Percentiles rank a stretch among this genome's conserved stretches.
phyloP scores from a whole-genome alignment of 2,329 filamentous ascomycete species.

The Scortechinia acanthostroma region DNA sequence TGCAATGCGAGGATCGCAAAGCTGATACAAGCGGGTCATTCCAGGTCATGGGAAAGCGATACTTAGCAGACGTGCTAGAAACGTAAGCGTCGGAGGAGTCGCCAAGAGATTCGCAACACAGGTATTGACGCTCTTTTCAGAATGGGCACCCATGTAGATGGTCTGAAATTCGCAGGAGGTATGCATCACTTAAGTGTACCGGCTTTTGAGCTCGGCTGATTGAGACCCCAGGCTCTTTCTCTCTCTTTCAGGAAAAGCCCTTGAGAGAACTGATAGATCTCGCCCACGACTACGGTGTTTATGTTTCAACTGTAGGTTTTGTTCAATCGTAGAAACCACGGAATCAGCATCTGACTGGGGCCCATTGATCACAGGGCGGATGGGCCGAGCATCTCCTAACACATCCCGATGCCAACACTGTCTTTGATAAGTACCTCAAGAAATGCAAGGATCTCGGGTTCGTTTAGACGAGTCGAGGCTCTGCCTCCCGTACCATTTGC shows the following conservation, averaged over 20 bases:
- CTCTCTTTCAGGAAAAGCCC: conserved; percentile 33
- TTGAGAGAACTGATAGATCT: conserved; percentile 37
- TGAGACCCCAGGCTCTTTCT: conserved; percentile 33
- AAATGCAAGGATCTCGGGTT: conserved; percentile 41
- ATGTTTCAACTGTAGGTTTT: conserved; percentile 37
- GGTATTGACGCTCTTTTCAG: conserved; percentile 12
- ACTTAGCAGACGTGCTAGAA: conserved; percentile 41
- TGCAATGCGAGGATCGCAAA: not conserved
- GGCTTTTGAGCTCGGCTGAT: too few relatives aligned
- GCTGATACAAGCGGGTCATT: not conserved
- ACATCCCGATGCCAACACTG: conserved; percentile 29
- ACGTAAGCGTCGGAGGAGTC: conserved; percentile 23
- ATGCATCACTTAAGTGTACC: conserved; percentile 13
- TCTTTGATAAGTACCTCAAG: conserved; percentile 40
- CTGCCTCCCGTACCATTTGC: too few relatives aligned
- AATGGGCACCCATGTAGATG: conserved; percentile 44
- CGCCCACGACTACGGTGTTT: conserved; percentile 36
- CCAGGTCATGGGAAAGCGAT: conserved; percentile 36
- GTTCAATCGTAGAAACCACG: not conserved
- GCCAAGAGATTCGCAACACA: conserved; percentile 1
- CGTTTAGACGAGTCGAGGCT: conserved; percentile 4
- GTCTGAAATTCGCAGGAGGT: conserved; percentile 41
- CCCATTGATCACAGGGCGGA: conserved; percentile 26
- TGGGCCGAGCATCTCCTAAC: conserved; percentile 45
- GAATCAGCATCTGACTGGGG: not conserved